Percentiles rank a stretch among this genome's conserved stretches.
These are phyloP conservation scores for Carex arenaria DNA, from an alignment of 202 grass and related monocot genomes.

Conservation along the genomic window DNA sequence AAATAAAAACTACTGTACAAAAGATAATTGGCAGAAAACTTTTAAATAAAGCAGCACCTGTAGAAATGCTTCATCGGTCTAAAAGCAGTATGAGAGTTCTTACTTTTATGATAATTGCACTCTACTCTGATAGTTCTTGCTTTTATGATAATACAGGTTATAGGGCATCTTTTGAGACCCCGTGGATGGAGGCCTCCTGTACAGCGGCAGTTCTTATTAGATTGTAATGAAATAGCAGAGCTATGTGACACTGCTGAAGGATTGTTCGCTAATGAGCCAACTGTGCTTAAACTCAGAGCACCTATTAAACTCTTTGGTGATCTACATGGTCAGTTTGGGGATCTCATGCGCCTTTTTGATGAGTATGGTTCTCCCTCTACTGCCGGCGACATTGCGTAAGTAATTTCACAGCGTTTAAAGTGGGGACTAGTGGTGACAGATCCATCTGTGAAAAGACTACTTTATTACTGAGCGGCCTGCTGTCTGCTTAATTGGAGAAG, in stretches of 20 bases:
- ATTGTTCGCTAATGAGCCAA: constrained; percentile 91
- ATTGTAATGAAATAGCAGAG: constrained; percentile 99
- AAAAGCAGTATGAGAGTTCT: not conserved
- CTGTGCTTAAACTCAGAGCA: constrained; percentile 86
- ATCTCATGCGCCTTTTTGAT: constrained; percentile 97
- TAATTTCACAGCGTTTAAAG: constrained; percentile 23
- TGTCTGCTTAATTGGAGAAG: constrained; percentile 1
- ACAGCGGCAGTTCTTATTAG: constrained; percentile 85
- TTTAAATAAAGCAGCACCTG: not conserved
- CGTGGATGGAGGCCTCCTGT: constrained; percentile 98
- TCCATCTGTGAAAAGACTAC: not conserved
- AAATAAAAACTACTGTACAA: not conserved
- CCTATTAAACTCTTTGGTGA: constrained; percentile 99
- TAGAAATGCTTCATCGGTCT: not conserved
- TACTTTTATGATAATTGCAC: not conserved
- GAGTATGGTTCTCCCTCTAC: constrained; percentile 98
- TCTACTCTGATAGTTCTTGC: constrained; percentile 1
- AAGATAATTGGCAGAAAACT: not conserved
- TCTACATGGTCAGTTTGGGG: constrained; percentile 98
- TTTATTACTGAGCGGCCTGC: not conserved
- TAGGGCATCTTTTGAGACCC: constrained; percentile 82
- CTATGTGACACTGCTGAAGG: constrained; percentile 85
- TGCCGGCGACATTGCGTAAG: constrained; percentile 96
- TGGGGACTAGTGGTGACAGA: not conserved
- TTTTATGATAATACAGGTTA: constrained; percentile 48